Base-by-base conservation (phyloP, 2,329 filamentous ascomycete species). In the Aureobasidium musti region DNA sequence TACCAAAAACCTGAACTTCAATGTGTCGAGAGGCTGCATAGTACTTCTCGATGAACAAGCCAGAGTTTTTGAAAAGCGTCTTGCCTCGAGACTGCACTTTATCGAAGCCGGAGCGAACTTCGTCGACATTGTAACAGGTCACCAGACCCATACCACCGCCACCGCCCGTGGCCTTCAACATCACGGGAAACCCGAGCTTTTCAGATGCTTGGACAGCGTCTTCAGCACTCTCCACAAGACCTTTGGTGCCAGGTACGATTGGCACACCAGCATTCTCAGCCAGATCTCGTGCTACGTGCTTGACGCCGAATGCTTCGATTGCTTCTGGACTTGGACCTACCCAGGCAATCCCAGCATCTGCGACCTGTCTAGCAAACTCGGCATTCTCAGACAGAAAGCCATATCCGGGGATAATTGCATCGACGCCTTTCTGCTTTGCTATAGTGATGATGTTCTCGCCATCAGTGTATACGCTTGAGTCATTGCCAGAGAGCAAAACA, bases 1-100 rank as follows among this genome's bases (percentile, higher is more conserved):
- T 92, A 50, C 92, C 92, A 77, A 97, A 95, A 19, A 97, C 86
- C 75, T 97, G 92, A 5, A 97, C 91, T 77, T 97, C 92, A 67
- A 97, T 91, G 74, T 97, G 92, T 66, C 91, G 85, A 45, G 90
- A 91, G 0, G 88, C 86, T 21, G 89, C 84, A 73, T 93, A 91
- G 76, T 91, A 96, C 70, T 87, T 88, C 78, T 97, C 92, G 28
- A 96, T 89, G 68, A 96, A 86, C 80, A 96, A 89, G 6, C 91
- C 90, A 71, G 91, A 86, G 69, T 93, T 90, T 63, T 92, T 92
- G 76, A 96, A 96, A 0, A 92, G 88, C 1, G 90, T 89, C 67
- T 86, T 82, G 0, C 91, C 91, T 76, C 94, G 87, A 33, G 89
- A 90, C 66, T 89, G 84, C 0, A 92, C 92, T 63, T 69, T 74